Percentiles rank a stretch among this genome's conserved stretches.
phyloP scores from a whole-genome alignment of 2,329 filamentous ascomycete genomes.

The Trichoderma semiorbis region DNA sequence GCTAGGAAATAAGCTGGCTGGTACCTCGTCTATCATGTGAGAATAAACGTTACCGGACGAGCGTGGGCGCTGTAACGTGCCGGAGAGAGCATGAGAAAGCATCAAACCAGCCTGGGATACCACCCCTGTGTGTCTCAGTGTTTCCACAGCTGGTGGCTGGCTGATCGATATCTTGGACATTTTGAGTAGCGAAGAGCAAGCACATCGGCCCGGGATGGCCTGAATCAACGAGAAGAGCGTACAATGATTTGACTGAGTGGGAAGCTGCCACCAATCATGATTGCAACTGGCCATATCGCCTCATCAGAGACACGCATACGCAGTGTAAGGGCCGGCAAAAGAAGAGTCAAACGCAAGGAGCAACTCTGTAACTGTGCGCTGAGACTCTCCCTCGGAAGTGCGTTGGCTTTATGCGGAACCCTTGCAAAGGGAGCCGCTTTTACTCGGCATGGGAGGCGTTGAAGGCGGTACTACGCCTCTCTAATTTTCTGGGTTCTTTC shows the following conservation, averaged over 20 bases:
- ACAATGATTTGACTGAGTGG: neutral
- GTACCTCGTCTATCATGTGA: neutral
- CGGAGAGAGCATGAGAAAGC: neutral
- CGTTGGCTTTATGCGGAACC: neutral
- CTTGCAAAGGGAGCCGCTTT: conserved; percentile 10
- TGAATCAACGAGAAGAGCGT: neutral
- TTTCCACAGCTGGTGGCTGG: conserved; percentile 7
- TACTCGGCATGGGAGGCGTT: neutral
- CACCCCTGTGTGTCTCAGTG: conserved; percentile 4
- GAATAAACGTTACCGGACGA: neutral
- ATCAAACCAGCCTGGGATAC: neutral
- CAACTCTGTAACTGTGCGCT: conserved; percentile 2
- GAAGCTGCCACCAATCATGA: neutral
- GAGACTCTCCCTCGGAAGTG: neutral
- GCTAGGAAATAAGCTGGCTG: neutral
- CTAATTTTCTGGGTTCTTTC: neutral
- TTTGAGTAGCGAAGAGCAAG: neutral
- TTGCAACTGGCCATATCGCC: neutral
- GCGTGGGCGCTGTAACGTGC: neutral
- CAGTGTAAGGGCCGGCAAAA: neutral
- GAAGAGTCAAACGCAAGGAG: conserved; percentile 3
- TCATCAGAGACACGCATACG: neutral
- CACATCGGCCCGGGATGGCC: neutral
- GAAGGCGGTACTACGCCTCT: neutral
- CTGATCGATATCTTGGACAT: conserved; percentile 1